phyloP scores from a whole-genome alignment of 1,284 basidiomycete species.

The Pseudozyma tsukubaensis region DNA sequence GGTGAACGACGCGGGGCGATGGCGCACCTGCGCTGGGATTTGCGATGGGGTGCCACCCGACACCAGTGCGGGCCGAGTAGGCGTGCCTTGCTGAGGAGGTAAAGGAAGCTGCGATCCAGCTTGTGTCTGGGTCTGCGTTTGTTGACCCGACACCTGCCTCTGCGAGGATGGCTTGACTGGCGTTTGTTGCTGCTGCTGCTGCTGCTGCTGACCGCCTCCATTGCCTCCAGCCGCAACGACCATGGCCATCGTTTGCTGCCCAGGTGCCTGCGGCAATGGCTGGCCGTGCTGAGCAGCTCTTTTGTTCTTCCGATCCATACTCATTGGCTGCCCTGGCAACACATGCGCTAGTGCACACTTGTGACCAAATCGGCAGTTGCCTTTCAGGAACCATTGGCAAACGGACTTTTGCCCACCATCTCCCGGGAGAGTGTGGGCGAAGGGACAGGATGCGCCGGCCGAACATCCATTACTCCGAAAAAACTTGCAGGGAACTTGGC shows the following conservation, averaged over 20 bases:
- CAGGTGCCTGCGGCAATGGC: conserved; percentile 37
- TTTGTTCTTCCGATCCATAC: conserved; percentile 98
- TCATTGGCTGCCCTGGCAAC: conserved; percentile 84
- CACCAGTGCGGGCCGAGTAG: conserved; percentile 3
- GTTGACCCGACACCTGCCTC: conserved; percentile 20
- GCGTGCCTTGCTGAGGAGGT: conserved; percentile 16
- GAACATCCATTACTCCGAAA: conserved; percentile 81
- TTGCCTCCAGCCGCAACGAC: background rate
- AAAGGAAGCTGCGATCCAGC: conserved; percentile 15
- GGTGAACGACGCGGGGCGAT: conserved; percentile 73
- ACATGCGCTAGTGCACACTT: conserved; percentile 88
- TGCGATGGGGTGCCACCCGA: conserved; percentile 18
- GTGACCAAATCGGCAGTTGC: conserved; percentile 97
- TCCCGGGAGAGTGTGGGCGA: conserved; percentile 78
- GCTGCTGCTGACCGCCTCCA: background rate
- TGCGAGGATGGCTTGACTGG: background rate
- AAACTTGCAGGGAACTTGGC: conserved; percentile 98
- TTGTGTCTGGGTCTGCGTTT: conserved; percentile 10
- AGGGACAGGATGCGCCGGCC: conserved; percentile 92
- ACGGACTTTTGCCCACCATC: conserved; percentile 77
- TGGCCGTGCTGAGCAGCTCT: conserved; percentile 82
- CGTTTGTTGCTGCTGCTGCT: conserved; percentile 10
- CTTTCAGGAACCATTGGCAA: conserved; percentile 87
- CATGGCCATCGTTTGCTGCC: background rate
- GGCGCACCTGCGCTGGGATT: conserved; percentile 10